These are phyloP conservation scores for Arxiozyma slooffiae DNA, from an alignment of 1,139 yeast genomes.

Conservation along the genomic window DNA sequence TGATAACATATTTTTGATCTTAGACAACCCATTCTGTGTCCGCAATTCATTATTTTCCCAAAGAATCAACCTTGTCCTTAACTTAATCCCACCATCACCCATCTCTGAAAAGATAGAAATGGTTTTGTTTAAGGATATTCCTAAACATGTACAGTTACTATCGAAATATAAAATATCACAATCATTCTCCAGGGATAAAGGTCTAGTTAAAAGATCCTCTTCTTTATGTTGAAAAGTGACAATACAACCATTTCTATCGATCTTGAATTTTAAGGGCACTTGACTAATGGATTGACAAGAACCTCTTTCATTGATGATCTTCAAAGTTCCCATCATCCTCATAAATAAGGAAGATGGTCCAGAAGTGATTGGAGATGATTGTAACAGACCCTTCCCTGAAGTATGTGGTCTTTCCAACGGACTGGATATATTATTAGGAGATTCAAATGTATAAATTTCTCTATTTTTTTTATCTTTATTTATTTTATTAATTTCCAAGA, in stretches of 20 bases:
- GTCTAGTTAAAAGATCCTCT: neutral
- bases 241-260: neutral
- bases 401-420: neutral
- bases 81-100: neutral
- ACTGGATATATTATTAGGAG: neutral
- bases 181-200: conserved; percentile 8
- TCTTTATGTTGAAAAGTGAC: conserved; percentile 1
- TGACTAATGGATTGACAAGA: neutral
- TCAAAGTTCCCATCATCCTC: conserved; percentile 1
- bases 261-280: neutral
- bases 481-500: neutral
- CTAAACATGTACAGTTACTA: conserved; percentile 6
- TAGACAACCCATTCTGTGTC: neutral
- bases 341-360: neutral
- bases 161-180: conserved; percentile 11
- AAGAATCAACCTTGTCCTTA: neutral
- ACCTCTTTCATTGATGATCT: neutral
- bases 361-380: conserved; percentile 7
- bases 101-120: neutral
- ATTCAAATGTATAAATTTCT: neutral
- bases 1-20: neutral
- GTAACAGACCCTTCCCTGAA: conserved; percentile 9
- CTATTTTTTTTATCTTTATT: neutral
- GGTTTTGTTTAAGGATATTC: neutral
- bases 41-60: neutral